A percentile compares a stretch with the other conserved stretches of the same genome.
phyloP scores from a whole-genome alignment of 805 yeast genomes.

The Metschnikowia lunata region DNA sequence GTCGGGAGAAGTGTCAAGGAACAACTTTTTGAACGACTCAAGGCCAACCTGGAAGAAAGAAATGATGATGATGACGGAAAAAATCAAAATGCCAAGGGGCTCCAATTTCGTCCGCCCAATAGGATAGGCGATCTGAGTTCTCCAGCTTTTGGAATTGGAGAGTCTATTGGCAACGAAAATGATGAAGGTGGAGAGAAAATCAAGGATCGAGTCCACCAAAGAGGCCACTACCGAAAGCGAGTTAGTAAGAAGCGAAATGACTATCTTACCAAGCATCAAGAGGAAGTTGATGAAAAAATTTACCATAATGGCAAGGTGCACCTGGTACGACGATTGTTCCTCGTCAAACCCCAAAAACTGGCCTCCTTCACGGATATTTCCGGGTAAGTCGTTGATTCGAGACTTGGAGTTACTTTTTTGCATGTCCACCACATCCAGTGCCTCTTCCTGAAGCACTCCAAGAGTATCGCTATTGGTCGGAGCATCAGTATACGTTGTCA shows the following conservation, averaged over 20 bases:
- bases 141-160: conserved; percentile 45
- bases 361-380: conserved; percentile 55
- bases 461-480: conserved; percentile 11
- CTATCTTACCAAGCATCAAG: conserved; percentile 54
- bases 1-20: conserved; percentile 30
- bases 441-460: conserved; percentile 17
- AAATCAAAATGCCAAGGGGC: conserved; percentile 73
- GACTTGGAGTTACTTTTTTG: conserved; percentile 19
- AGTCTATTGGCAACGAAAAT: conserved; percentile 57
- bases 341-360: conserved; percentile 46
- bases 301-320: conserved; percentile 56
- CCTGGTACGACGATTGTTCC: conserved; percentile 40
- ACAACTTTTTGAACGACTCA: conserved; percentile 50
- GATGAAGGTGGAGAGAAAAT: conserved; percentile 69
- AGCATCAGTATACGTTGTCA: conserved; percentile 46
- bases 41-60: conserved; percentile 71
- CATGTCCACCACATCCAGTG: conserved; percentile 11
- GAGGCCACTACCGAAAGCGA: conserved; percentile 79
- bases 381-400: conserved; percentile 49
- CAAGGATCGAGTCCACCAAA: conserved; percentile 69
- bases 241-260: conserved; percentile 58
- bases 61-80: conserved; percentile 64
- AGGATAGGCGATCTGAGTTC: conserved; percentile 49
- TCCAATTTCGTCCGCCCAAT: conserved; percentile 70
- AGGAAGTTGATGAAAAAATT: conserved; percentile 59